Conservation (phyloP, 1,284 basidiomycete species). For the Cryptococcus sp. region DNA sequence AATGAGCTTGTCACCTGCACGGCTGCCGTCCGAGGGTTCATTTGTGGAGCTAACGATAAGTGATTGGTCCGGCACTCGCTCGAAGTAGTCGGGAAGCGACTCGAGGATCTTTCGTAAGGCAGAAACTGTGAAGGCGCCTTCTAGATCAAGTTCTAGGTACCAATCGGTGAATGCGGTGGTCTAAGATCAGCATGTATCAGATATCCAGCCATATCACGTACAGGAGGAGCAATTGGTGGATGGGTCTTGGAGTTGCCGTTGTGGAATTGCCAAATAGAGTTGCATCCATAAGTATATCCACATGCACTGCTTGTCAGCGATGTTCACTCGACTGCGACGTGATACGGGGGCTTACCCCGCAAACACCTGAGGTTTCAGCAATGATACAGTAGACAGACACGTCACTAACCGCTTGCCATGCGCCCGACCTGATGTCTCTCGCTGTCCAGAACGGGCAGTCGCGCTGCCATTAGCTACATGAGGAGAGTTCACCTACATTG, state of each 20-base stretch:
- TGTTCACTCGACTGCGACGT: neutral
- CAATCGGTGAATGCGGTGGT: neutral
- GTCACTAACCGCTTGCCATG: constrained; percentile 7
- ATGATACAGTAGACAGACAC: neutral
- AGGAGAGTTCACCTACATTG: neutral
- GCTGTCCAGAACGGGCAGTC: constrained; percentile 1
- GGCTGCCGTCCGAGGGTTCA: constrained; percentile 1
- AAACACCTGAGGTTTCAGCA: neutral
- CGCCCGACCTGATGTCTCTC: constrained; percentile 3
- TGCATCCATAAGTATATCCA: constrained; percentile 4
- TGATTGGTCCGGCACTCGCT: constrained; percentile 9
- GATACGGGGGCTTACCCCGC: neutral
- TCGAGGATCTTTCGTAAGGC: constrained; percentile 8
- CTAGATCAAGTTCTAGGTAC: constrained; percentile 17
- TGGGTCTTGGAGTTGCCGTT: neutral
- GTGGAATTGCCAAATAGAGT: constrained; percentile 7
- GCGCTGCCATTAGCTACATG: neutral
- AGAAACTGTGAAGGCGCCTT: constrained; percentile 9
- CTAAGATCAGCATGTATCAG: neutral
- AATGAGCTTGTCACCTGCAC: neutral
- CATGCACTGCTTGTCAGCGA: constrained; percentile 3
- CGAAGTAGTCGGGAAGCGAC: constrained; percentile 10
- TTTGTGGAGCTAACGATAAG: constrained; percentile 15
- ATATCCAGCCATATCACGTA: neutral
- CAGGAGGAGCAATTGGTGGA: neutral